phyloP scores from a whole-genome alignment of 2,329 filamentous ascomycete genomes.

The Colletotrichum spaethianum region DNA sequence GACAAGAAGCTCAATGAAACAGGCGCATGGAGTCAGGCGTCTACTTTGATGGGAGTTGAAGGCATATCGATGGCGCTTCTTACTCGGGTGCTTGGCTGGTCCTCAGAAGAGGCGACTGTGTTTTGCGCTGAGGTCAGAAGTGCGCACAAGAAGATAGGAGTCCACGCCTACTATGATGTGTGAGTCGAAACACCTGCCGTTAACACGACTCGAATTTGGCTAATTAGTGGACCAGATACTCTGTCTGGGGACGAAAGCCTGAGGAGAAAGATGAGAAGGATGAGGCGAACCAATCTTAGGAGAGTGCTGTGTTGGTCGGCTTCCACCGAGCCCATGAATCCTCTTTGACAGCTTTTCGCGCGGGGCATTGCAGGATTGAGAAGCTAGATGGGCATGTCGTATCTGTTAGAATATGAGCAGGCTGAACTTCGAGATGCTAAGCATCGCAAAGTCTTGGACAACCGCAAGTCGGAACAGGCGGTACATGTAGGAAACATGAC shows the following conservation, averaged over 20 bases:
- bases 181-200: constrained; percentile 44
- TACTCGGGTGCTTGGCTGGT: constrained; percentile 52
- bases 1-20: constrained; percentile 51
- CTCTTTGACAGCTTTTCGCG: too few relatives aligned
- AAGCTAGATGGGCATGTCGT: background rate
- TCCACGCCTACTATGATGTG: constrained; percentile 57
- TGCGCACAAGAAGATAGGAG: constrained; percentile 48
- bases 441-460: background rate
- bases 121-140: constrained; percentile 53
- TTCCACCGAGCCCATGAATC: background rate
- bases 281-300: background rate
- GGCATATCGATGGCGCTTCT: constrained; percentile 51
- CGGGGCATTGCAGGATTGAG: background rate
- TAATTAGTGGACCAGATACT: constrained; percentile 8
- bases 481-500: too few relatives aligned
- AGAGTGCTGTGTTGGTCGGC: background rate
- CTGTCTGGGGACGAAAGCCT: constrained; percentile 19
- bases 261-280: constrained; percentile 9
- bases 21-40: constrained; percentile 47
- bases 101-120: constrained; percentile 48
- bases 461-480: too few relatives aligned
- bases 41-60: constrained; percentile 47
- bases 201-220: background rate
- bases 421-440: background rate
- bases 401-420: background rate